Percentiles rank a stretch among this genome's conserved stretches.
These are phyloP conservation scores for Platanthera zijinensis DNA, from an alignment of 106 monocot species.

Conservation along the genomic window DNA sequence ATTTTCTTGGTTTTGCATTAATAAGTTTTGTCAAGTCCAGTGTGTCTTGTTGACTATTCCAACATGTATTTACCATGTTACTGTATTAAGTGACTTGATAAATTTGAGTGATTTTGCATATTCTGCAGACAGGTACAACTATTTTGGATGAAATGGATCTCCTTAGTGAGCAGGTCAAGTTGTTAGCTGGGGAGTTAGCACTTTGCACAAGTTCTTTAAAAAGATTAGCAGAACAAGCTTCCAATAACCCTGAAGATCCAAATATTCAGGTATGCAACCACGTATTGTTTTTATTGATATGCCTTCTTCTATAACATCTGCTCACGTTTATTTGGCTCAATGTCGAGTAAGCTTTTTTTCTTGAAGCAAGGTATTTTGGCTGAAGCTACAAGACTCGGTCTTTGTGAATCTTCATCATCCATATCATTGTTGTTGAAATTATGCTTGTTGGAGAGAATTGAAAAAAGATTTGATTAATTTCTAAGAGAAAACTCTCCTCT, in stretches of 20 bases:
- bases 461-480: no score
- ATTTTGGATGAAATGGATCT: slow-evolving; percentile 96
- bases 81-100: not conserved
- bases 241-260: slow-evolving; percentile 59
- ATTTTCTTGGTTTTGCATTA: not conserved
- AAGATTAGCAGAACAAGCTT: slow-evolving; percentile 72
- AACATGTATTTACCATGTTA: not conserved
- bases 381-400: not conserved
- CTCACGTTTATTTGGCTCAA: not conserved
- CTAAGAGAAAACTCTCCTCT: no score
- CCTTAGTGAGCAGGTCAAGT: slow-evolving; percentile 86
- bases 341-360: not conserved
- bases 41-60: not conserved
- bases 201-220: slow-evolving; percentile 84
- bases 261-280: slow-evolving; percentile 59
- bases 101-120: not conserved
- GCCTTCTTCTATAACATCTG: not conserved
- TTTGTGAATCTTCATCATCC: not conserved
- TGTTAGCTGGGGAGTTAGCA: slow-evolving; percentile 93
- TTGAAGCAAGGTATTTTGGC: no score
- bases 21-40: not conserved
- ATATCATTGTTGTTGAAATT: not conserved
- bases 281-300: not conserved
- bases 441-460: not conserved
- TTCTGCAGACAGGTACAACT: slow-evolving; percentile 74